Evolutionary conservation across 768 basidiomycete genomes (phyloP).

Genomic region (Mycena belliarum): DNA sequence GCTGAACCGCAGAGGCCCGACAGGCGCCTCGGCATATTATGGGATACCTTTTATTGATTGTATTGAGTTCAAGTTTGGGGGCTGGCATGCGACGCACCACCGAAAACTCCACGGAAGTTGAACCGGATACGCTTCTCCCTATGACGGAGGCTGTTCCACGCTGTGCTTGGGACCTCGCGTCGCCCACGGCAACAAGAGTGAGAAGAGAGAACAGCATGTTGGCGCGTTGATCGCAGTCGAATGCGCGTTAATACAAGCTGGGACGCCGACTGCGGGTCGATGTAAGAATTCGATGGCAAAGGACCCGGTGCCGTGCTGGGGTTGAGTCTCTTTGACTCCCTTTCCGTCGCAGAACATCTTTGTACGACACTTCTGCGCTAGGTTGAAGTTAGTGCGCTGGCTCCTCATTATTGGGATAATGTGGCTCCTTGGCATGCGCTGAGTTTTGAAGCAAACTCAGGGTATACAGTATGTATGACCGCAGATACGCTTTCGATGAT

Average conservation of each 20-base stretch:
- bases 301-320: slow-evolving; percentile 1
- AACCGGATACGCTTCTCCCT: slow-evolving; percentile 34
- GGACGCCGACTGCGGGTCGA: background rate
- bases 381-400: too few relatives aligned
- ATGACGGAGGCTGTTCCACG: slow-evolving; percentile 40
- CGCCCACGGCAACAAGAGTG: background rate
- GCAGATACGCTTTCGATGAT: too few relatives aligned
- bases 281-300: background rate
- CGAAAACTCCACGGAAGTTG: slow-evolving; percentile 41
- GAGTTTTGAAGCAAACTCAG: too few relatives aligned
- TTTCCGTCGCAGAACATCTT: background rate
- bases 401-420: too few relatives aligned
- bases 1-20: slow-evolving; percentile 47
- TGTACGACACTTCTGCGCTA: too few relatives aligned
- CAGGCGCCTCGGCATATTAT: slow-evolving; percentile 54
- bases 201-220: background rate
- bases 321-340: background rate
- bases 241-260: background rate
- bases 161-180: slow-evolving; percentile 25
- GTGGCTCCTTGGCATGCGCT: too few relatives aligned
- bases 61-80: background rate
- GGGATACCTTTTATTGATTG: slow-evolving; percentile 43
- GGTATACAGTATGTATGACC: too few relatives aligned
- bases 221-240: background rate
- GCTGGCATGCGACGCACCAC: slow-evolving; percentile 31